Base-by-base conservation (phyloP, 257 asterid genomes). In the Nicotiana benthamiana region DNA sequence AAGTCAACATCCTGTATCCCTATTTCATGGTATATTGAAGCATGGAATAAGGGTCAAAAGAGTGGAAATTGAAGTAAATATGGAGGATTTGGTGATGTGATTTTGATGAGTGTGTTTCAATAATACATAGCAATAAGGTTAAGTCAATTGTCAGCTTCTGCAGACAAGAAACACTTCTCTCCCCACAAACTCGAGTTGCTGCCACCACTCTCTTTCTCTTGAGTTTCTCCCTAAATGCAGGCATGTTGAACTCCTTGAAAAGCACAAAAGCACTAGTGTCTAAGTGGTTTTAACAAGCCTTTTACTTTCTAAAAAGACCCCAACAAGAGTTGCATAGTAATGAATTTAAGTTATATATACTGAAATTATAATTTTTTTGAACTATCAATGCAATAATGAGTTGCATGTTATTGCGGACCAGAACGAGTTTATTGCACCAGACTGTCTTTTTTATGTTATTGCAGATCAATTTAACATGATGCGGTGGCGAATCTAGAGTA, bases 181-280 rank as follows among this genome's bases (percentile, higher is more conserved):
- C 75, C 77, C 61, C 75, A 81, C 79, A 75, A 80, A 81, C 60
- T 81, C 62, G 68, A 81, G 70, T 81, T 81, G 83, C 20, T 75
- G 78, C 43, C 40, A 28, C 57, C 75, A 20, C 77, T 68, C 77
- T 46, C 7, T 70, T 70, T 68, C 79, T 53, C 70, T 67, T 48
- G 75, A 62, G 18, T 60, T 82, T 84, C 72, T 63, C 86, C 86
- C 67, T 65, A 83, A 83, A 80, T 85, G 77, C 78, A 67, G 88
- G 80, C 88, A 80, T 75, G 80, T 67, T 80, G 81, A 77, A 26
- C 86, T 82, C 85, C 83, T 74, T 51, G 85, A 84, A 53, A 24
- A 75, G 43, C 75, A 67, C 86, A 16, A 52, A 83, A 36, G 77
- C 28, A 28, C 86, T 54, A 65, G 36, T 75, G 48, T 18, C 74